A percentile compares a stretch with the other conserved stretches of the same genome.
Conservation (phyloP, 257 asterid species). For the Capsicum rhomboideum region DNA sequence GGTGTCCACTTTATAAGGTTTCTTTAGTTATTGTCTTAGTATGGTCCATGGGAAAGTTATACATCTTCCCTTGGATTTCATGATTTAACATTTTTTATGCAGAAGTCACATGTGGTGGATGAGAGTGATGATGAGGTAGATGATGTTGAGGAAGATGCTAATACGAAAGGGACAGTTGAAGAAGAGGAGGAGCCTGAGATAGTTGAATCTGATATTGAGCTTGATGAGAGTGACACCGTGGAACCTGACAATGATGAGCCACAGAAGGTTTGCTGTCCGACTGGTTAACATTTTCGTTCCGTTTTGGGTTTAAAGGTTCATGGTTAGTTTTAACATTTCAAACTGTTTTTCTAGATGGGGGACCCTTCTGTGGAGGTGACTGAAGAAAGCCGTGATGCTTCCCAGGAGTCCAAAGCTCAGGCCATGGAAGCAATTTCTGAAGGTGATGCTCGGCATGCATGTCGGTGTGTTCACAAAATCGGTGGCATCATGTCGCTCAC, state of each 20-base stretch:
- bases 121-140: slow-evolving; percentile 76
- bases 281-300: not conserved
- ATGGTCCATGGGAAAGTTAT: not conserved
- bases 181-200: slow-evolving; percentile 78
- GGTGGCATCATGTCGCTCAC: not conserved
- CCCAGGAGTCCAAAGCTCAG: slow-evolving; percentile 83
- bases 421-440: slow-evolving; percentile 96
- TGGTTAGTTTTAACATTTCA: not conserved
- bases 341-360: slow-evolving; percentile 59
- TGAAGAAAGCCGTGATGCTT: slow-evolving; percentile 86
- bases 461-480: not conserved
- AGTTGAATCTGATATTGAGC: slow-evolving; percentile 83
- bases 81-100: not conserved
- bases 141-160: slow-evolving; percentile 33
- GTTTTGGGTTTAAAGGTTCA: not conserved
- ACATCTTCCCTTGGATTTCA: not conserved
- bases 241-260: slow-evolving; percentile 86
- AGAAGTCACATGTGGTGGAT: slow-evolving; percentile 56
- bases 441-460: slow-evolving; percentile 26
- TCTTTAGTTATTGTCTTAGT: not conserved
- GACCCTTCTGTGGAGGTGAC: slow-evolving; percentile 77
- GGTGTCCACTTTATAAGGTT: not conserved
- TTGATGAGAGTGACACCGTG: slow-evolving; percentile 71
- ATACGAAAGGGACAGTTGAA: slow-evolving; percentile 22
- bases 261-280: slow-evolving; percentile 46